Base-by-base conservation (phyloP, 352 stramenopile genomes). In the Globisporangium cystogenes region DNA sequence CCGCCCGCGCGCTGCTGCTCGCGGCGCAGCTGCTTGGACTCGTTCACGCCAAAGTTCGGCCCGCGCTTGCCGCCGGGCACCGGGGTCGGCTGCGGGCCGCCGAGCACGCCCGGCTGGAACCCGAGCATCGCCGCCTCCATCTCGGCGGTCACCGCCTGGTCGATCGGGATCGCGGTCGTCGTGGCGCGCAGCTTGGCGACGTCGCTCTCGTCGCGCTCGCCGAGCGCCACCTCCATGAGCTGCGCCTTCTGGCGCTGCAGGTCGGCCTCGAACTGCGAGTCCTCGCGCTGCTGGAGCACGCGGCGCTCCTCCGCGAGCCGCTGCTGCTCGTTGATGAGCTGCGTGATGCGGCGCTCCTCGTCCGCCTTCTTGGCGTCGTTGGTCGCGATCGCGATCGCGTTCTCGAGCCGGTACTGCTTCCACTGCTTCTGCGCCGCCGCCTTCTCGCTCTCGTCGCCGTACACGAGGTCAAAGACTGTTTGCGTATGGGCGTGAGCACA, bases 71-170 rank as follows among this genome's bases (percentile, higher is more conserved):
- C 83, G 50, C 83, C 83, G 21, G 82, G 77, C 37, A 94, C 81
- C 0, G 83, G 83, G 14, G 90, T 56, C 0, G 83, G 83, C 61
- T 94, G 83, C 18, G 83, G 79, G 0, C 81, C 83, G 10, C 79
- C 82, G 53, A 87, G 60, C 4, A 83, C 69, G 11, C 83, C 81
- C 3, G 82, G 82, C 57, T 92, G 81, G 57, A 93, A 92, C 7
- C 83, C 83, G 75, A 94, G 90, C 83, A 94, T 94, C 5, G 83
- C 83, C 0, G 83, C 83, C 55, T 94, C 83, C 83, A 94, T 94
- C 56, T 94, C 83, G 14, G 83, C 83, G 2, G 79, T 90, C n/a
- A 94, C 75, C 2, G 83, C 72, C 61, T 94, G 83, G 51, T 94
- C 83, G 53, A 94, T 94, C 4, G 83, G 83, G 51, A 92, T 76